Percentiles rank a stretch among this genome's conserved stretches.
phyloP scores from a whole-genome alignment of 2,329 filamentous ascomycete genomes.

The Ophiosphaerella herpotricha region DNA sequence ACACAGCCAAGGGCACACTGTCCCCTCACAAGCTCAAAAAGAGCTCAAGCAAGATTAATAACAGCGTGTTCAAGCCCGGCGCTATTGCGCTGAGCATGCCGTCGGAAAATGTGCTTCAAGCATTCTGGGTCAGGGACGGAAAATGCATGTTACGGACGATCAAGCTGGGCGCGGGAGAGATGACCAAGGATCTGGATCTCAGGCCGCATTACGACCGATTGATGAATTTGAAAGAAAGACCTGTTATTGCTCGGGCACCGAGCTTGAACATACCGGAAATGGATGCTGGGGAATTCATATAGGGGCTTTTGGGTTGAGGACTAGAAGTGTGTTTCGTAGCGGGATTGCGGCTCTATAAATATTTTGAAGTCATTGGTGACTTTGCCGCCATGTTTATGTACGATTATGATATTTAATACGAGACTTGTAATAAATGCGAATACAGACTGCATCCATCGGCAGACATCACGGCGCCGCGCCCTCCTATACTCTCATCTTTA shows the following conservation, averaged over 20 bases:
- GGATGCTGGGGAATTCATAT: conserved; percentile 14
- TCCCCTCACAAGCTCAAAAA: conserved; percentile 38
- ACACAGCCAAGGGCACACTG: conserved; percentile 32
- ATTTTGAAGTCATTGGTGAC: too few relatives aligned
- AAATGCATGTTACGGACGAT: conserved; percentile 40
- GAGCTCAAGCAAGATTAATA: conserved; percentile 35
- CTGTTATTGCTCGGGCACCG: conserved; percentile 26
- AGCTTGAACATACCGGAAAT: conserved; percentile 27
- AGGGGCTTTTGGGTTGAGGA: too few relatives aligned
- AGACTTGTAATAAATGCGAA: too few relatives aligned
- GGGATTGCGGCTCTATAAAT: too few relatives aligned
- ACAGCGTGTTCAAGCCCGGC: conserved; percentile 40
- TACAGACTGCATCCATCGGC: too few relatives aligned
- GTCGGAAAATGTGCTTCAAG: conserved; percentile 23
- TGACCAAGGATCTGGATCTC: conserved; percentile 38
- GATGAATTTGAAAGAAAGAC: conserved; percentile 26
- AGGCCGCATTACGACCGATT: conserved; percentile 40
- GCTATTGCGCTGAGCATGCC: conserved; percentile 36
- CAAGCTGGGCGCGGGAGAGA: conserved; percentile 31
- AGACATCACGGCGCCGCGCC: too few relatives aligned
- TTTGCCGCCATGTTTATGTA: too few relatives aligned
- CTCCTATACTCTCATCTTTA: too few relatives aligned
- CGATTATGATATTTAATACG: too few relatives aligned
- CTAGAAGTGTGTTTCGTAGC: background rate
- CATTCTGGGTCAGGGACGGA: conserved; percentile 34